Conservation (phyloP, 768 basidiomycete genomes). For the Peribolospora baueri region DNA sequence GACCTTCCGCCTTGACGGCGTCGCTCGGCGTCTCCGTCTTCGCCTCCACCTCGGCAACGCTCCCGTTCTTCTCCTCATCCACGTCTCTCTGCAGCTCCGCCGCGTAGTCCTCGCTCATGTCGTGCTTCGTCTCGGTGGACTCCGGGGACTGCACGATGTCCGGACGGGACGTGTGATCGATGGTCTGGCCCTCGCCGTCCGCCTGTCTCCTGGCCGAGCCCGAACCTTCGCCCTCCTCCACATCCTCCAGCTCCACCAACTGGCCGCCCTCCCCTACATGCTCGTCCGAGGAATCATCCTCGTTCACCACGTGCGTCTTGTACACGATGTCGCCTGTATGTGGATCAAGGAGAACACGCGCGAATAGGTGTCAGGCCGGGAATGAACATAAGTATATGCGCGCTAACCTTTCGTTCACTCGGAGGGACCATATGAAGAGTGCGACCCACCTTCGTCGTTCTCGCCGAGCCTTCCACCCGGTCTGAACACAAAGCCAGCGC, state of each 20-base stretch:
- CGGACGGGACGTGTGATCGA: neutral
- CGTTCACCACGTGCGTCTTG: conserved; percentile 3
- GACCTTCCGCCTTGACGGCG: conserved; percentile 36
- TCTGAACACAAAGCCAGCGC: too few species aligned
- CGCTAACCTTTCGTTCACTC: too few species aligned
- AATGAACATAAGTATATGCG: too few species aligned
- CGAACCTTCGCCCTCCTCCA: conserved; percentile 13
- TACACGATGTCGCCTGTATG: neutral
- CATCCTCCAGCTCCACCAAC: conserved; percentile 11
- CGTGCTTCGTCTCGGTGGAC: neutral
- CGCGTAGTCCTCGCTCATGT: conserved; percentile 3
- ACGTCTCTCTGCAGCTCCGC: conserved; percentile 32
- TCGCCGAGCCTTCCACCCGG: too few species aligned
- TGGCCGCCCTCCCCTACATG: conserved; percentile 1
- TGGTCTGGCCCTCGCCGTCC: conserved; percentile 6
- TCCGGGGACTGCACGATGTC: neutral
- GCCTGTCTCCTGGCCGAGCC: conserved; percentile 6
- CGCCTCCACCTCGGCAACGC: conserved; percentile 16
- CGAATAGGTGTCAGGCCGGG: too few species aligned
- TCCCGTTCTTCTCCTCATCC: conserved; percentile 21
- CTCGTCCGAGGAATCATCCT: conserved; percentile 1
- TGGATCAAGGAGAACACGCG: too few species aligned
- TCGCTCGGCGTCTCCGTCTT: conserved; percentile 32
- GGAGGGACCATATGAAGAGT: too few species aligned
- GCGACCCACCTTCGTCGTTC: too few species aligned